These are phyloP conservation scores for Puccinia novopanici DNA, from an alignment of 1,284 basidiomycete genomes.

Conservation along the genomic window DNA sequence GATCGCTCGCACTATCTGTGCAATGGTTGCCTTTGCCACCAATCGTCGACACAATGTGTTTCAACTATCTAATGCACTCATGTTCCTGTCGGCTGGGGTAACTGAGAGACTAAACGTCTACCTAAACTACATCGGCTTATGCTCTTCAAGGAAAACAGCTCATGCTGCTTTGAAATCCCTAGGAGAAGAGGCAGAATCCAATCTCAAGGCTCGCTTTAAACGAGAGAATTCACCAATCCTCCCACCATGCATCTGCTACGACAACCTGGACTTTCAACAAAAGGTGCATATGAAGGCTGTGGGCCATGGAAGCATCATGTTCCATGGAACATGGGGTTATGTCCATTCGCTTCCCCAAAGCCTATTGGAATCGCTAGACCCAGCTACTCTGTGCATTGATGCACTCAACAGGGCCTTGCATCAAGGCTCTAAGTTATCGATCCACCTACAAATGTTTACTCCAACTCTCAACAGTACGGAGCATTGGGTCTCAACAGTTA, in stretches of 20 bases:
- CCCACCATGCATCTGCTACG: background rate
- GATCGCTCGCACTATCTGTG: background rate
- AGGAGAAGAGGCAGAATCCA: background rate
- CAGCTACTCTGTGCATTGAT: too few species aligned
- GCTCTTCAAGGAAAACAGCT: conserved; percentile 2
- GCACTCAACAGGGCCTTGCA: too few species aligned
- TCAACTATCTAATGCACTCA: background rate
- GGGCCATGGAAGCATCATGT: background rate
- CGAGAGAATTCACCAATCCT: background rate
- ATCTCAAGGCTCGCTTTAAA: background rate
- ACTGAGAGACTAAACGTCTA: background rate
- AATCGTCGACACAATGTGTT: background rate
- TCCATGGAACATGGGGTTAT: too few species aligned
- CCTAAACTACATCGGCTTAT: background rate
- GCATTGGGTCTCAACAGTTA: too few species aligned
- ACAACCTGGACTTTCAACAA: background rate
- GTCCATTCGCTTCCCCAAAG: too few species aligned
- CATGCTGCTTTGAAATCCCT: background rate
- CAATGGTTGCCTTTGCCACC: background rate
- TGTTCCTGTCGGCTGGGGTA: background rate
- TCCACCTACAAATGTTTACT: too few species aligned
- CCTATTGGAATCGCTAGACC: too few species aligned
- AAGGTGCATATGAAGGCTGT: background rate
- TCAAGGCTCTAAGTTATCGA: too few species aligned
- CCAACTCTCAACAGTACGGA: too few species aligned